These are phyloP conservation scores for Penicillium concentricum DNA, from an alignment of 2,329 filamentous ascomycete genomes.

Conservation along the genomic window DNA sequence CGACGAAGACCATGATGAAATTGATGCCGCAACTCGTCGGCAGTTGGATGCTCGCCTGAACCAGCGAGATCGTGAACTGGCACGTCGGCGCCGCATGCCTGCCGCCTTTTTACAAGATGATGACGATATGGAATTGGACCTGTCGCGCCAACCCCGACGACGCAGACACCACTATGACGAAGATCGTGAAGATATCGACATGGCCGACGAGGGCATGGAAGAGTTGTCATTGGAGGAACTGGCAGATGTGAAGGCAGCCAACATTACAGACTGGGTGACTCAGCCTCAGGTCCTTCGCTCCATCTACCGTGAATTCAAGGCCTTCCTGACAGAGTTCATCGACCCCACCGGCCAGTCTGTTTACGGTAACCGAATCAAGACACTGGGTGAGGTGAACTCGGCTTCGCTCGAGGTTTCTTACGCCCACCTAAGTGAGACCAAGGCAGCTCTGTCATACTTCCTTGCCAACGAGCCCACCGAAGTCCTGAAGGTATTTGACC, in stretches of 20 bases:
- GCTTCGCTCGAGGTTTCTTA: constrained; percentile 97
- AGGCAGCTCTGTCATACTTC: constrained; percentile 93
- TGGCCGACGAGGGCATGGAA: constrained; percentile 91
- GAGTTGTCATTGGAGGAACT: constrained; percentile 90
- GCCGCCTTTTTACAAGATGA: constrained; percentile 67
- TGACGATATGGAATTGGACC: constrained; percentile 78
- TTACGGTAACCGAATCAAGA: constrained; percentile 90
- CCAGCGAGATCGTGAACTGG: constrained; percentile 60
- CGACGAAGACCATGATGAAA: constrained; percentile 62
- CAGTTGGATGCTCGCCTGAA: constrained; percentile 63
- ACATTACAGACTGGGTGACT: constrained; percentile 91
- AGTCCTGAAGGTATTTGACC: constrained; percentile 92
- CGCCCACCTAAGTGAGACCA: constrained; percentile 82
- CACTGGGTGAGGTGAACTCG: constrained; percentile 94
- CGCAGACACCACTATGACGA: constrained; percentile 91
- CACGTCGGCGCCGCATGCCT: constrained; percentile 59
- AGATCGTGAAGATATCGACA: constrained; percentile 81
- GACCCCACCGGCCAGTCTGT: constrained; percentile 87
- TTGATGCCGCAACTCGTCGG: constrained; percentile 58
- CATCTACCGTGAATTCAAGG: constrained; percentile 95
- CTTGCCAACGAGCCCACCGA: constrained; percentile 93
- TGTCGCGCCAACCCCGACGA: constrained; percentile 80
- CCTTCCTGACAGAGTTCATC: constrained; percentile 93
- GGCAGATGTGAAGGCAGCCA: constrained; percentile 88
- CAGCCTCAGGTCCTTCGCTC: constrained; percentile 86